A percentile compares a stretch with the other conserved stretches of the same genome.
phyloP scores from a whole-genome alignment of 164 flowering plant species.

The Cinnamomum micranthum region DNA sequence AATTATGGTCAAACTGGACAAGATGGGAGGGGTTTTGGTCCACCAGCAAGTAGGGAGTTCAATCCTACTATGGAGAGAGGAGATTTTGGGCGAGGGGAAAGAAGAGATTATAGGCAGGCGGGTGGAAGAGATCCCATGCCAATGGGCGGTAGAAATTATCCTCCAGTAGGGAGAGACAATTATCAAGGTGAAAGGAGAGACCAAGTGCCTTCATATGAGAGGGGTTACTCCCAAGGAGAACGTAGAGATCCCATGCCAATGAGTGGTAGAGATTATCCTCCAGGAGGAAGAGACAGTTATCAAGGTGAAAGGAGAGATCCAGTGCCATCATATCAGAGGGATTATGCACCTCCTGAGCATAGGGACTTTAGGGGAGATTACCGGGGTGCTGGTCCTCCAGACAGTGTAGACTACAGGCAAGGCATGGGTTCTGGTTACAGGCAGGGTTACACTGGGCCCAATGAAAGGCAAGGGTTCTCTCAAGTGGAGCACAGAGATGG shows the following conservation, averaged over 20 bases:
- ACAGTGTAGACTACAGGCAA: constrained; percentile 23
- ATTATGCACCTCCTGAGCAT: constrained; percentile 21
- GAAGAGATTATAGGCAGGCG: constrained; percentile 25
- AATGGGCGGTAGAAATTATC: constrained; percentile 8
- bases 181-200: constrained; percentile 9
- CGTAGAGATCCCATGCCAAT: constrained; percentile 19
- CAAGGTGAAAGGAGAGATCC: constrained; percentile 9
- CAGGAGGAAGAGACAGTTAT: constrained; percentile 6
- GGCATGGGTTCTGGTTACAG: constrained; percentile 22
- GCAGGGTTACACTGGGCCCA: constrained; percentile 22
- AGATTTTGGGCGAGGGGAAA: constrained; percentile 17
- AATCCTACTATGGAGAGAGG: constrained; percentile 29
- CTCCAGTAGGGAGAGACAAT: constrained; percentile 7
- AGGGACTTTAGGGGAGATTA: constrained; percentile 20
- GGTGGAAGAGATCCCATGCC: constrained; percentile 22
- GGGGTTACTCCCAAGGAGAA: constrained; percentile 8
- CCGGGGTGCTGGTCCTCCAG: constrained; percentile 16
- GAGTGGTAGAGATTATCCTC: constrained; percentile 1
- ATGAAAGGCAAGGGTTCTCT: constrained; percentile 22
- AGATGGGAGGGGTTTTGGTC: constrained; percentile 27
- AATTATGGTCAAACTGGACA: constrained; percentile 31
- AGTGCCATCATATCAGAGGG: constrained; percentile 27
- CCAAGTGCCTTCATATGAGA: constrained; percentile 7
- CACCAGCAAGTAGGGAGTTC: constrained; percentile 18
- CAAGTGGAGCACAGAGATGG: constrained; percentile 21